Evolutionary conservation across 176 grass and related monocot species (phyloP).

Genomic region (Chloris gayana): DNA sequence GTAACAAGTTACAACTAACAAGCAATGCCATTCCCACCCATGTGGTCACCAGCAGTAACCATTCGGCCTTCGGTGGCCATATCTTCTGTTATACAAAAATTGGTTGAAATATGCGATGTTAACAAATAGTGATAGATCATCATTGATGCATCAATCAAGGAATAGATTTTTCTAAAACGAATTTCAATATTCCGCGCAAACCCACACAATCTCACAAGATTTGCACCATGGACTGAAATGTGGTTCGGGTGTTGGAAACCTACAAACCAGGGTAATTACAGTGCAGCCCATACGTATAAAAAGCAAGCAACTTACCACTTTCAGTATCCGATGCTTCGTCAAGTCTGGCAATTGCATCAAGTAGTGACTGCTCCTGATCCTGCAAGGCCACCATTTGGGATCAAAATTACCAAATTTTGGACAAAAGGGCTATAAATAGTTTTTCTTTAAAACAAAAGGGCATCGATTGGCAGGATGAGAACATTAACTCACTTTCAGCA

Average conservation of each 20-base stretch:
- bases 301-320: conserved; percentile 60
- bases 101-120: not conserved
- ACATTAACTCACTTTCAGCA: conserved; percentile 69
- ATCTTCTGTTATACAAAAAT: conserved; percentile 42
- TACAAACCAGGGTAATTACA: conserved; percentile 4
- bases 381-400: conserved; percentile 40
- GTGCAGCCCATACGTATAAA: not conserved
- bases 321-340: conserved; percentile 86
- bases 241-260: not conserved
- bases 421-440: conserved; percentile 19
- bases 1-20: conserved; percentile 31
- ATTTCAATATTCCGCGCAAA: not conserved
- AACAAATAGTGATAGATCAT: not conserved
- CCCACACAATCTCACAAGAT: not conserved
- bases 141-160: not conserved
- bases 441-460: not conserved
- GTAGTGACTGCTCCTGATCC: conserved; percentile 95
- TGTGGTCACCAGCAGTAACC: conserved; percentile 45
- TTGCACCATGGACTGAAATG: not conserved
- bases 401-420: conserved; percentile 15
- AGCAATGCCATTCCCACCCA: conserved; percentile 45
- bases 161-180: not conserved
- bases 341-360: conserved; percentile 90
- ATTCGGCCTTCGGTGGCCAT: conserved; percentile 38
- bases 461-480: not conserved